Conservation (phyloP, 1,284 basidiomycete species). For the Sanghuangporus sanghuang region DNA sequence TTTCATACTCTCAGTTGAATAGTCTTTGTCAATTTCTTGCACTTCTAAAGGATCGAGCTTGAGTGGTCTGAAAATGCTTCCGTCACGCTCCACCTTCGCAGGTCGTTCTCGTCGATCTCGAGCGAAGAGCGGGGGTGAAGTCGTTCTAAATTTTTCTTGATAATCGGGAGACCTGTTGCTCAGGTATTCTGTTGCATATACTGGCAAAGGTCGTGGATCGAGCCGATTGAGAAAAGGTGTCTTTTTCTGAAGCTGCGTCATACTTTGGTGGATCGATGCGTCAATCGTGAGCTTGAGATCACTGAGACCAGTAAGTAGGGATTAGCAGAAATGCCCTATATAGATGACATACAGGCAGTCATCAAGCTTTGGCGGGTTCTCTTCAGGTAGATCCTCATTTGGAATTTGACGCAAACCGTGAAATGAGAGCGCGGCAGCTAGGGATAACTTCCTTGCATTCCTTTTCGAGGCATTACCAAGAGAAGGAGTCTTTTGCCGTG, state of each 20-base stretch:
- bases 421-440: not conserved
- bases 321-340: not conserved
- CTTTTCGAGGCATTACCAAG: slow-evolving; percentile 20
- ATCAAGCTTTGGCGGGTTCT: slow-evolving; percentile 24
- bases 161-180: slow-evolving; percentile 24
- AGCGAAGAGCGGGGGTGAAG: slow-evolving; percentile 42
- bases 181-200: slow-evolving; percentile 25
- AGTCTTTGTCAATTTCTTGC: slow-evolving; percentile 36
- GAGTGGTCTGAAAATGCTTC: not conserved
- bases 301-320: slow-evolving; percentile 21
- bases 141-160: not conserved
- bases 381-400: slow-evolving; percentile 24
- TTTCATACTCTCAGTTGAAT: slow-evolving; percentile 42
- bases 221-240: slow-evolving; percentile 16
- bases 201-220: not conserved
- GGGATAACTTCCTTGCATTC: not conserved
- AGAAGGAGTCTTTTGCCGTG: slow-evolving; percentile 34
- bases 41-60: slow-evolving; percentile 17
- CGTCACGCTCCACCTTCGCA: not conserved
- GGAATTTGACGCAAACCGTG: slow-evolving; percentile 19
- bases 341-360: slow-evolving; percentile 28
- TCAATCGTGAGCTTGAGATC: slow-evolving; percentile 31
- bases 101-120: slow-evolving; percentile 23
- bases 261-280: slow-evolving; percentile 21
- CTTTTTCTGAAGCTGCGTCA: slow-evolving; percentile 21